These are phyloP conservation scores for Cylindrotheca closterium DNA, from an alignment of 108 stramenopile genomes.

Conservation along the genomic window DNA sequence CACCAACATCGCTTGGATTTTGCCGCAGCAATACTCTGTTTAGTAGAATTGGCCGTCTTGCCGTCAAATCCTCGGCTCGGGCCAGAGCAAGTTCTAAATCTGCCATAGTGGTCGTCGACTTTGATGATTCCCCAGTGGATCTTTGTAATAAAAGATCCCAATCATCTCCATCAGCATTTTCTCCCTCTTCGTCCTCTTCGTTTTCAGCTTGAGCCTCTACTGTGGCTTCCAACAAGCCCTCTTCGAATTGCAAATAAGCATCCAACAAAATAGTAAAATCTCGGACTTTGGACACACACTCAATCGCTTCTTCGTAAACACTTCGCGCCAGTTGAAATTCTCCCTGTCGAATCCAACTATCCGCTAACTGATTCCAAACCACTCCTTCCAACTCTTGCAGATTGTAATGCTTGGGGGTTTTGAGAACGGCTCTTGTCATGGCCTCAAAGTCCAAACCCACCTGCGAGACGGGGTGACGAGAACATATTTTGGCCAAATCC, in stretches of 20 bases:
- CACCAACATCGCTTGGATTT: constrained; percentile 95
- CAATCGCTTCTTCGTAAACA: constrained; percentile 95
- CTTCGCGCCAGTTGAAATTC: constrained; percentile 94
- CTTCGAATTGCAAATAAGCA: constrained; percentile 95
- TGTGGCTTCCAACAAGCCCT: constrained; percentile 90
- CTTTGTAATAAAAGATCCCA: constrained; percentile 66
- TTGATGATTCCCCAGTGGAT: background rate
- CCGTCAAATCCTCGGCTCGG: constrained; percentile 91
- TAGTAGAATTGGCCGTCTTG: constrained; percentile 91
- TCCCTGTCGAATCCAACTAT: constrained; percentile 92
- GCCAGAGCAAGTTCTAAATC: constrained; percentile 93
- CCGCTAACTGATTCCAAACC: constrained; percentile 94
- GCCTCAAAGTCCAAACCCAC: constrained; percentile 86
- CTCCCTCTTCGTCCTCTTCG: constrained; percentile 49
- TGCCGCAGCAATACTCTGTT: constrained; percentile 93
- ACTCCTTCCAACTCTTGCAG: constrained; percentile 91
- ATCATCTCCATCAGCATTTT: constrained; percentile 48
- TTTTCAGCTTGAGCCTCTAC: constrained; percentile 75
- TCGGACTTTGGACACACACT: constrained; percentile 85
- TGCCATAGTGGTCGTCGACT: constrained; percentile 35
- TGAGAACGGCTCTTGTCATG: constrained; percentile 58
- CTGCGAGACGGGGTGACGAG: constrained; percentile 81
- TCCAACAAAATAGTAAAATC: constrained; percentile 98
- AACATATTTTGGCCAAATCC: constrained; percentile 88
- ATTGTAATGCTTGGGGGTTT: constrained; percentile 26